Percentiles rank a stretch among this genome's conserved stretches.
Conservation (phyloP, 179 eudicot species). For the Pouteria campechiana region DNA sequence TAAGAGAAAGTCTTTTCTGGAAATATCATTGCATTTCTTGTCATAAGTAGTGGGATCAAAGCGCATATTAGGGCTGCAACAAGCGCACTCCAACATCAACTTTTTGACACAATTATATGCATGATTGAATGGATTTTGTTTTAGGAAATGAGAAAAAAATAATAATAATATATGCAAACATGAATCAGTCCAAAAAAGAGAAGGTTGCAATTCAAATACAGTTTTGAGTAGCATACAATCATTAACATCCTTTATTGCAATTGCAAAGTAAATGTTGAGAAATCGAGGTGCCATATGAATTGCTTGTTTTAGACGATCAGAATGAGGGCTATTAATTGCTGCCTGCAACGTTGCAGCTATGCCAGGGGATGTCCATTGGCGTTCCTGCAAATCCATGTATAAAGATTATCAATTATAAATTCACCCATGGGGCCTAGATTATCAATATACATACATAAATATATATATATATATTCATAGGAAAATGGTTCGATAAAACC, state of each 20-base stretch:
- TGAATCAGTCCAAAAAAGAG: too few species aligned
- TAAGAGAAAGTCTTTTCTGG: conserved; percentile 67
- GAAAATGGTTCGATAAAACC: too few species aligned
- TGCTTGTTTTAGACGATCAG: conserved; percentile 71
- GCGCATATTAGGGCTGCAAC: conserved; percentile 88
- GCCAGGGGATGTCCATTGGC: conserved; percentile 84
- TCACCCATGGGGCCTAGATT: background rate
- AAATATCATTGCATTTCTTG: conserved; percentile 63
- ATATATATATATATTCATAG: too few species aligned
- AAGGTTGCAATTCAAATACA: background rate
- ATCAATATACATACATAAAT: background rate
- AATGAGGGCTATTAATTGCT: conserved; percentile 43
- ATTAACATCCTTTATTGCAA: conserved; percentile 64
- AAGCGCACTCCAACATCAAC: conserved; percentile 4
- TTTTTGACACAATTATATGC: too few species aligned
- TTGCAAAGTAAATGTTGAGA: conserved; percentile 70
- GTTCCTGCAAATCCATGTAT: conserved; percentile 63
- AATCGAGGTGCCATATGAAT: conserved; percentile 63
- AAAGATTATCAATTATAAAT: conserved; percentile 1
- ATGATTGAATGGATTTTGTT: too few species aligned
- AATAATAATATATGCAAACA: too few species aligned
- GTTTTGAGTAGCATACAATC: conserved; percentile 42
- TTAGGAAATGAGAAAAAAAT: too few species aligned
- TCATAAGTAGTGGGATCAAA: conserved; percentile 76
- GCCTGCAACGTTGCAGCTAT: conserved; percentile 72